Conservation (phyloP, 2,329 filamentous ascomycete species). For the Fusarium torulosum region DNA sequence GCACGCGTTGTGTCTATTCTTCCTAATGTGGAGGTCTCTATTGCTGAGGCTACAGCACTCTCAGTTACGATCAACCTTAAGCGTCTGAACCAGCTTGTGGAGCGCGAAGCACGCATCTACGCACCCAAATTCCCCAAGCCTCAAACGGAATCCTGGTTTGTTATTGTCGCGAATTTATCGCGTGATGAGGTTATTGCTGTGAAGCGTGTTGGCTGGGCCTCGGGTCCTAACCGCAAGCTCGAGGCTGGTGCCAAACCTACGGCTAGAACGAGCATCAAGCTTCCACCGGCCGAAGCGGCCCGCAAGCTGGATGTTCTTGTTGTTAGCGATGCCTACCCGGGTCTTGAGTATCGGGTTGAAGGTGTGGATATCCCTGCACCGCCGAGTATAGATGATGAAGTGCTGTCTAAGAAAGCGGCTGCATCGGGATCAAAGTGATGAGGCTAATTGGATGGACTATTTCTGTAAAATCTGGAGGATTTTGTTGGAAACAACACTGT, state of each 20-base stretch:
- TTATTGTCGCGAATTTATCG: slow-evolving; percentile 76
- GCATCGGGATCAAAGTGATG: slow-evolving; percentile 36
- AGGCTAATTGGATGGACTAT: neutral
- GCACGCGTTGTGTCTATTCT: slow-evolving; percentile 72
- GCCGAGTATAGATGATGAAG: slow-evolving; percentile 63
- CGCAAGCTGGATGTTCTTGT: slow-evolving; percentile 80
- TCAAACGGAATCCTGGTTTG: slow-evolving; percentile 94
- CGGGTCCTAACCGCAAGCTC: slow-evolving; percentile 48
- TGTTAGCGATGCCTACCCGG: slow-evolving; percentile 89
- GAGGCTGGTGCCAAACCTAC: slow-evolving; percentile 61
- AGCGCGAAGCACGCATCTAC: slow-evolving; percentile 80
- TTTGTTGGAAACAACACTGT: neutral
- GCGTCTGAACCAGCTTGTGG: slow-evolving; percentile 74
- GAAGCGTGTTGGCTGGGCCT: slow-evolving; percentile 83
- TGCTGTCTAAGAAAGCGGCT: slow-evolving; percentile 56
- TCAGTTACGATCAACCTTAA: slow-evolving; percentile 73
- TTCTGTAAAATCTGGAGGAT: neutral
- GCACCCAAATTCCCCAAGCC: slow-evolving; percentile 93
- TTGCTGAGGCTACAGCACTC: slow-evolving; percentile 71
- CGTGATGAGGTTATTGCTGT: slow-evolving; percentile 85
- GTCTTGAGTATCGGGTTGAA: slow-evolving; percentile 69
- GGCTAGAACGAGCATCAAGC: slow-evolving; percentile 69
- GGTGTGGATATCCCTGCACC: slow-evolving; percentile 65
- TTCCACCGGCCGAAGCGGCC: slow-evolving; percentile 65
- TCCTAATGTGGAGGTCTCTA: slow-evolving; percentile 74